These are phyloP conservation scores for Paecilomyces sp. DNA, from an alignment of 2,329 filamentous ascomycete genomes.

Conservation along the genomic window DNA sequence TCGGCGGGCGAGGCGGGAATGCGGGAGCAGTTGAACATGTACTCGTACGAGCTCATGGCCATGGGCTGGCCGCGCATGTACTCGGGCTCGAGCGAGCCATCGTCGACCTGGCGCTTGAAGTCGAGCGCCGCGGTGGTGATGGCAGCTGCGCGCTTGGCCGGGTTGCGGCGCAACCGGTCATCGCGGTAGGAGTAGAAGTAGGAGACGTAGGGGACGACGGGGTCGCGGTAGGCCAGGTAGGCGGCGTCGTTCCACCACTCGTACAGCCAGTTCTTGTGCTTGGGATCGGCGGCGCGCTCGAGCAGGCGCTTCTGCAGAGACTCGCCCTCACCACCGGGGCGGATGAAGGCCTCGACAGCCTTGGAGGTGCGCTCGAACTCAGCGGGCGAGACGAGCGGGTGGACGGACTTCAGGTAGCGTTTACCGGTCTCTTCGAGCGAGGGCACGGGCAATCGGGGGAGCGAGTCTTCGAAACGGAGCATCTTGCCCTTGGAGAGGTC, in stretches of 20 bases:
- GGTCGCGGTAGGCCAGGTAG: slow-evolving; percentile 89
- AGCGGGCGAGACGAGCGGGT: slow-evolving; percentile 52
- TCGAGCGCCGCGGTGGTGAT: slow-evolving; percentile 78
- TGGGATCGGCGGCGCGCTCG: slow-evolving; percentile 70
- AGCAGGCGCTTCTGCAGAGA: slow-evolving; percentile 82
- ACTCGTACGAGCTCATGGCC: slow-evolving; percentile 97
- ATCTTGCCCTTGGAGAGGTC: slow-evolving; percentile 56
- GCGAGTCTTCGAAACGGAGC: slow-evolving; percentile 60
- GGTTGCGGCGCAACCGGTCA: slow-evolving; percentile 78
- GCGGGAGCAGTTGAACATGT: slow-evolving; percentile 95
- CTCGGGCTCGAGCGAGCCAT: slow-evolving; percentile 79
- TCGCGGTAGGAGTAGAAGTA: slow-evolving; percentile 99
- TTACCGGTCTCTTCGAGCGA: slow-evolving; percentile 57
- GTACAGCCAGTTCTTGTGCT: slow-evolving; percentile 84
- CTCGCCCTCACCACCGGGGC: slow-evolving; percentile 75
- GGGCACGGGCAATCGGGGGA: slow-evolving; percentile 56
- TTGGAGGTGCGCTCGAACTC: slow-evolving; percentile 61
- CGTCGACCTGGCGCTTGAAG: slow-evolving; percentile 90
- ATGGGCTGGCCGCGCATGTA: slow-evolving; percentile 98
- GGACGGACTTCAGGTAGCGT: slow-evolving; percentile 60
- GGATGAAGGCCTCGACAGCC: slow-evolving; percentile 81
- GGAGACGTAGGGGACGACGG: slow-evolving; percentile 94
- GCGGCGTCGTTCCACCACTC: slow-evolving; percentile 98
- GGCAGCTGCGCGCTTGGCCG: slow-evolving; percentile 85
- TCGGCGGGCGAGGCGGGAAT: slow-evolving; percentile 77